These are phyloP conservation scores for Phoenix dactylifera DNA, from an alignment of 176 grass and related monocot genomes.

Conservation along the genomic window DNA sequence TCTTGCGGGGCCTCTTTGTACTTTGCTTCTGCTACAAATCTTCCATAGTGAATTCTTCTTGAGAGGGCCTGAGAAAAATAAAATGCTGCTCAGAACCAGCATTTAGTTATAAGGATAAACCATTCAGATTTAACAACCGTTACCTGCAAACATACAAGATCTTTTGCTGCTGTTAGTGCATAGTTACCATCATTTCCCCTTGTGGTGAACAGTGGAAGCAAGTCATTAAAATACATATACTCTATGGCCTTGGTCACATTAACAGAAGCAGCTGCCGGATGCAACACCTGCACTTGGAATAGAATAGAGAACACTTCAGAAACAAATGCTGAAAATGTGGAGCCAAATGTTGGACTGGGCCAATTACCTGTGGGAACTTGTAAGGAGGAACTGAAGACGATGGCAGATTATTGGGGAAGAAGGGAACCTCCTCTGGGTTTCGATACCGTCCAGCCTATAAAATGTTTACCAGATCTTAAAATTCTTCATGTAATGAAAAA, in stretches of 20 bases:
- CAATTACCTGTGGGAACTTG: conserved; percentile 6
- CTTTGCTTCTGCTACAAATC: conserved; percentile 20
- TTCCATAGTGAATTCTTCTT: conserved; percentile 22
- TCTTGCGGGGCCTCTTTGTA: conserved; percentile 13
- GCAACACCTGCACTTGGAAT: conserved; percentile 3
- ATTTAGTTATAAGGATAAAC: too few relatives aligned
- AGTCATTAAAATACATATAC: conserved; percentile 3
- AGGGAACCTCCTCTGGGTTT: conserved; percentile 23
- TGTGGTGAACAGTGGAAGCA: conserved; percentile 13
- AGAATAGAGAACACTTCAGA: neutral
- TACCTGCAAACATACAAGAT: conserved; percentile 23
- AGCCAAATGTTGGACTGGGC: neutral
- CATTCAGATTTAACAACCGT: neutral
- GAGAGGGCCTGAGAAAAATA: conserved; percentile 12
- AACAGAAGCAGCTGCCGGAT: conserved; percentile 15
- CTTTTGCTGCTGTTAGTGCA: conserved; percentile 2
- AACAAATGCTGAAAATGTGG: neutral
- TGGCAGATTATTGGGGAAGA: neutral
- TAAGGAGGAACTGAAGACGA: conserved; percentile 12
- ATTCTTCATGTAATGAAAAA: too few relatives aligned
- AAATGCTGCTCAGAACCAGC: too few relatives aligned
- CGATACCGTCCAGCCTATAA: conserved; percentile 10
- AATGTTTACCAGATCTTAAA: too few relatives aligned
- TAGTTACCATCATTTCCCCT: conserved; percentile 14
- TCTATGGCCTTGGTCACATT: conserved; percentile 12